phyloP scores from a whole-genome alignment of 306 rosid genomes.

The Boehmeria nivea region DNA sequence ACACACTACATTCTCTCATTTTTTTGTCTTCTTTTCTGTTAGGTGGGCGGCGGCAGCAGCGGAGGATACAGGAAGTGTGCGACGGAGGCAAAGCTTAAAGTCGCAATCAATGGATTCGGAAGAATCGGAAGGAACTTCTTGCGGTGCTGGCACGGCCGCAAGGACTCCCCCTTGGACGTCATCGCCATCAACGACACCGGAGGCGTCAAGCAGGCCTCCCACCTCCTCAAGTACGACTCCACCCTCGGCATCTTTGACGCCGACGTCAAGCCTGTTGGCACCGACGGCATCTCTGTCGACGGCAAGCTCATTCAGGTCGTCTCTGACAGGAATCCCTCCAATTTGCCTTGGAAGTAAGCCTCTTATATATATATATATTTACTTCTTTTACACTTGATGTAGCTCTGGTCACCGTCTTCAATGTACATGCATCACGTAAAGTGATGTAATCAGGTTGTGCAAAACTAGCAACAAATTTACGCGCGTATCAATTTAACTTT shows the following conservation, averaged over 20 bases:
- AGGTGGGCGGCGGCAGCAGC: constrained; percentile 52
- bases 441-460: too few species aligned
- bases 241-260: constrained; percentile 94
- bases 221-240: constrained; percentile 96
- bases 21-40: too few species aligned
- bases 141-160: constrained; percentile 98
- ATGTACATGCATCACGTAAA: too few species aligned
- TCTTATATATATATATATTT: too few species aligned
- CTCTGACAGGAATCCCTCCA: constrained; percentile 65
- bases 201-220: constrained; percentile 96
- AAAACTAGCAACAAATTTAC: background rate
- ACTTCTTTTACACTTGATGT: too few species aligned
- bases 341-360: constrained; percentile 90
- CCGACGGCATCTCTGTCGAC: constrained; percentile 65
- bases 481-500: too few species aligned
- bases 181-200: constrained; percentile 94
- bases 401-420: too few species aligned
- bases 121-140: constrained; percentile 94
- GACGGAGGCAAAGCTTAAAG: constrained; percentile 78
- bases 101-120: constrained; percentile 93
- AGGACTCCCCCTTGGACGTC: constrained; percentile 89
- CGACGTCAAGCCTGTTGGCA: constrained; percentile 79
- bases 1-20: too few species aligned
- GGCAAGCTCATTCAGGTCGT: constrained; percentile 90
- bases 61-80: constrained; percentile 62